These are phyloP conservation scores for Xylariaceae sp. DNA, from an alignment of 2,329 filamentous ascomycete genomes.

Conservation along the genomic window DNA sequence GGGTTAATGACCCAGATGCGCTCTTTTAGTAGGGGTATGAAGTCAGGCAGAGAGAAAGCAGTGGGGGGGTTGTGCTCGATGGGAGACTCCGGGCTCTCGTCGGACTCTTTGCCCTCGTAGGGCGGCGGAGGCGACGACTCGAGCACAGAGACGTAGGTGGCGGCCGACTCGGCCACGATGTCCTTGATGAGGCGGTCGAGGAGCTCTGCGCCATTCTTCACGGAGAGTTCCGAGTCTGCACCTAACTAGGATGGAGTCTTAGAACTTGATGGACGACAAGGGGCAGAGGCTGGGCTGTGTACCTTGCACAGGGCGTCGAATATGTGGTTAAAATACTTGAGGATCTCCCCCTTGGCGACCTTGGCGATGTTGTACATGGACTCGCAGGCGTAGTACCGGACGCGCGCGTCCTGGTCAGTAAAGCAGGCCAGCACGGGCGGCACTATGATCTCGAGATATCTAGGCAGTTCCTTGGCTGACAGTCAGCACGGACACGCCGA, in stretches of 20 bases:
- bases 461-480: constrained; percentile 68
- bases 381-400: constrained; percentile 97
- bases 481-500: constrained; percentile 10
- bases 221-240: constrained; percentile 90
- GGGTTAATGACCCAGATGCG: constrained; percentile 91
- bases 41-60: constrained; percentile 83
- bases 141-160: constrained; percentile 87
- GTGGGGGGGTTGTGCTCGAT: constrained; percentile 54
- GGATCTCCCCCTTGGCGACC: constrained; percentile 93
- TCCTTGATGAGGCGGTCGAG: constrained; percentile 93
- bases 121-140: constrained; percentile 43
- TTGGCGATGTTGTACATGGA: constrained; percentile 99
- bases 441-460: constrained; percentile 88
- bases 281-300: too few relatives aligned
- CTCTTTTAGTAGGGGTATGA: constrained; percentile 90
- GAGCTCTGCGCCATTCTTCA: constrained; percentile 95
- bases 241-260: too few relatives aligned
- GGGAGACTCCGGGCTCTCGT: constrained; percentile 24
- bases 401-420: constrained; percentile 92
- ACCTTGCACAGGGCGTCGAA: constrained; percentile 97
- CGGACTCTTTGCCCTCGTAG: constrained; percentile 36
- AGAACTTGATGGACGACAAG: too few relatives aligned
- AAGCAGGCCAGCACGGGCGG: constrained; percentile 96
- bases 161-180: constrained; percentile 89
- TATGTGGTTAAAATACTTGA: constrained; percentile 96